phyloP scores from a whole-genome alignment of 2,329 filamentous ascomycete species.

The Coniochaeta ligniaria region DNA sequence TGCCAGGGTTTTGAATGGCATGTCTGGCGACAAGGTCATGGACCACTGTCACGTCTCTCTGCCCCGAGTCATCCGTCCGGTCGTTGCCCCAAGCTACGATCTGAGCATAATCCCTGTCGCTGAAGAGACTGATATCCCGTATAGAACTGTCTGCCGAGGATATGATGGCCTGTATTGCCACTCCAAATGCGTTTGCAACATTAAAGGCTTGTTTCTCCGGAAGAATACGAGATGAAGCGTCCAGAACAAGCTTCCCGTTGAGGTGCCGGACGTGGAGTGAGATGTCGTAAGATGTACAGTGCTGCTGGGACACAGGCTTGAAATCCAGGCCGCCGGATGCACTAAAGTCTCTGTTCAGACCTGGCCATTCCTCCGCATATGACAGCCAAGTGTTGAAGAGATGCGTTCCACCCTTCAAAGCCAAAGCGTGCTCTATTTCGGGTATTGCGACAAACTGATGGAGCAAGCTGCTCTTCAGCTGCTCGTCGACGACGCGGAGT shows the following conservation, averaged over 20 bases:
- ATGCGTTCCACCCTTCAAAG: constrained; percentile 27
- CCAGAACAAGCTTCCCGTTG: constrained; percentile 31
- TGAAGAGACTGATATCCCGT: constrained; percentile 44
- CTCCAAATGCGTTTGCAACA: constrained; percentile 45
- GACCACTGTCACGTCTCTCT: constrained; percentile 31
- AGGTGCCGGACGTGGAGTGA: constrained; percentile 36
- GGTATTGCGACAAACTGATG: constrained; percentile 38
- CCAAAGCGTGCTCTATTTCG: constrained; percentile 38
- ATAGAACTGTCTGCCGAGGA: constrained; percentile 31
- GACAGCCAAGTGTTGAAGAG: constrained; percentile 46
- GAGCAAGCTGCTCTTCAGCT: constrained; percentile 19
- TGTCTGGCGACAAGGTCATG: constrained; percentile 37
- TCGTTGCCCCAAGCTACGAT: constrained; percentile 45
- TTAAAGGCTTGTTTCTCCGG: constrained; percentile 37
- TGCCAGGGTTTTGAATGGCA: constrained; percentile 28
- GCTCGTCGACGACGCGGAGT: constrained; percentile 24
- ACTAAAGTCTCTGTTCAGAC: constrained; percentile 22
- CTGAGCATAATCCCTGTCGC: constrained; percentile 45
- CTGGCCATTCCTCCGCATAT: constrained; percentile 33
- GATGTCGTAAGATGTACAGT: constrained; percentile 39
- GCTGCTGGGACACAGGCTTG: constrained; percentile 28
- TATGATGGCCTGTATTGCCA: constrained; percentile 40
- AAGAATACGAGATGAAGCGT: constrained; percentile 34
- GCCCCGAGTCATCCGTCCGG: constrained; percentile 26
- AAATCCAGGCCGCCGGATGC: constrained; percentile 19